Conservation (phyloP, 1,284 basidiomycete genomes). For the Rhodotorula sp. region DNA sequence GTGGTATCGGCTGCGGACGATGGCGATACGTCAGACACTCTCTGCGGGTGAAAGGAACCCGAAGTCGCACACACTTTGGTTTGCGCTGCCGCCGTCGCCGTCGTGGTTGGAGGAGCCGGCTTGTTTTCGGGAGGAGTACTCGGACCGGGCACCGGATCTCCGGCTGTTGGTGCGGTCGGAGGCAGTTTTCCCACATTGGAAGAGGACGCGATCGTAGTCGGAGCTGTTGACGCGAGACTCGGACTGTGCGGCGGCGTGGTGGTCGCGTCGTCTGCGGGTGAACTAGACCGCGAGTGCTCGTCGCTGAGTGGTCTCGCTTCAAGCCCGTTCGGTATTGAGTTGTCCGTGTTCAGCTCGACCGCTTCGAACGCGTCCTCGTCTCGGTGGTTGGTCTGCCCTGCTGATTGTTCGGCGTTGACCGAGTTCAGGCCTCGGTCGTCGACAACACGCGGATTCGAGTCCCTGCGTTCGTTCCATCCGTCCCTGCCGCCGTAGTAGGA, state of each 20-base stretch:
- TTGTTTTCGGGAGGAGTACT: neutral
- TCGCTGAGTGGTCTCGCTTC: neutral
- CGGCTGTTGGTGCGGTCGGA: neutral
- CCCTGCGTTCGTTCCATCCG: neutral
- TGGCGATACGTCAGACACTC: no score
- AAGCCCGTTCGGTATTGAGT: neutral
- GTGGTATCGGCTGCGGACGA: neutral
- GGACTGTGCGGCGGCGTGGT: constrained; percentile 13
- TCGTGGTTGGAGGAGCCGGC: neutral
- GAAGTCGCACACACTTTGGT: neutral
- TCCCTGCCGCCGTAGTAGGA: neutral
- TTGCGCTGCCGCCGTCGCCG: neutral
- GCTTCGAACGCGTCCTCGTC: constrained; percentile 17
- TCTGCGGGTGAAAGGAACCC: neutral
- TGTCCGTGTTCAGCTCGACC: constrained; percentile 11
- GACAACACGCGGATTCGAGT: neutral
- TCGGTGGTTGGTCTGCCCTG: neutral
- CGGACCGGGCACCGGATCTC: neutral
- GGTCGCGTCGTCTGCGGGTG: constrained; percentile 7
- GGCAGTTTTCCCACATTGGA: neutral
- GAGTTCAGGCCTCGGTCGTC: neutral
- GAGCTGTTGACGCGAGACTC: constrained; percentile 3
- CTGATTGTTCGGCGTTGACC: neutral
- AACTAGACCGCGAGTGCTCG: neutral
- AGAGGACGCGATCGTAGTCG: constrained; percentile 5